These are phyloP conservation scores for Cladosporium austrohemisphaericum DNA, from an alignment of 2,329 filamentous ascomycete genomes.

Conservation along the genomic window DNA sequence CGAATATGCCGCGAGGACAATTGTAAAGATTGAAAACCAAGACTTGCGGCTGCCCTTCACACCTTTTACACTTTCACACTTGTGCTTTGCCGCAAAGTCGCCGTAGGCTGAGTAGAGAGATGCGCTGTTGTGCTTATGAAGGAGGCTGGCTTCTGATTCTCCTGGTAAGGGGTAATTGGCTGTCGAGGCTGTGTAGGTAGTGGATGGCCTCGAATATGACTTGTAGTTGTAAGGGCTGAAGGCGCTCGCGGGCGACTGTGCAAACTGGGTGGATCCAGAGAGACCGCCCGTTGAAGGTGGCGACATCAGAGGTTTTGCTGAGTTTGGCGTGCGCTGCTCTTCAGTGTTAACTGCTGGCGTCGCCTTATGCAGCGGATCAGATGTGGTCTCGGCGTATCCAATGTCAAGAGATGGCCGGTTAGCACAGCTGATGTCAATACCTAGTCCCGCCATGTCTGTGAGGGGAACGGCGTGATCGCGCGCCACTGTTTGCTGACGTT, in stretches of 20 bases:
- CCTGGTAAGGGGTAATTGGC: background rate
- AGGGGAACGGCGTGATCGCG: background rate
- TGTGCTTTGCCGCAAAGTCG: slow-evolving; percentile 7
- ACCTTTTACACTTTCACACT: slow-evolving; percentile 2
- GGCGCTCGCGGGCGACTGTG: background rate
- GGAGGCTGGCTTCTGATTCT: slow-evolving; percentile 3
- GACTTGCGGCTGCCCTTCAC: slow-evolving; percentile 10
- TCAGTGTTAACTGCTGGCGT: background rate
- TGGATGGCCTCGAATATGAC: background rate
- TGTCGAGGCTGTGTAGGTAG: background rate
- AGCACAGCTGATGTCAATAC: slow-evolving; percentile 1
- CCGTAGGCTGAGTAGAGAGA: slow-evolving; percentile 9
- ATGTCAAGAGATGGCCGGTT: background rate
- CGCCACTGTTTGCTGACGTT: background rate
- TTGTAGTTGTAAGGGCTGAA: slow-evolving; percentile 1
- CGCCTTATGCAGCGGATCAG: background rate
- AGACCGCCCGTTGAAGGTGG: slow-evolving; percentile 25
- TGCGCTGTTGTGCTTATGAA: background rate
- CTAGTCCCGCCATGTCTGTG: background rate
- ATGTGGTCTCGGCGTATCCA: background rate
- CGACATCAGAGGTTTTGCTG: slow-evolving; percentile 19
- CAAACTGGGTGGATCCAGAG: slow-evolving; percentile 15
- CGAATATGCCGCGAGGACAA: slow-evolving; percentile 56
- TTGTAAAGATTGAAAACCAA: slow-evolving; percentile 47
- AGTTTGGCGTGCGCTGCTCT: background rate